Conservation (phyloP, 495 filamentous ascomycete genomes). For the Articulospora tetracladia region DNA sequence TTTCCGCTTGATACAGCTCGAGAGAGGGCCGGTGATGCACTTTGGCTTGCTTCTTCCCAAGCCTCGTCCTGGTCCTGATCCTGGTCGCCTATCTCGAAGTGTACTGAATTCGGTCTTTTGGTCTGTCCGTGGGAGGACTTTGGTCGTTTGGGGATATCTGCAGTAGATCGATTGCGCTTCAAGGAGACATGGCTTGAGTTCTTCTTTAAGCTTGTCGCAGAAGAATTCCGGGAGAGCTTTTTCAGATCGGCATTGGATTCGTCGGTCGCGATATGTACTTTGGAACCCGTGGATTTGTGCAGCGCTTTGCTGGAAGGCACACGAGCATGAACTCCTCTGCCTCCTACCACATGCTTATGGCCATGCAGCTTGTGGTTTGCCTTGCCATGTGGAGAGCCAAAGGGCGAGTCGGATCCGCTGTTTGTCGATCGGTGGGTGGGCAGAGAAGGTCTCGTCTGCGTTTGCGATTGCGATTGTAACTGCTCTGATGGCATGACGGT, state of each 20-base stretch:
- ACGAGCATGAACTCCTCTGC: conserved; percentile 17
- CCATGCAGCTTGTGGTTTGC: conserved; percentile 14
- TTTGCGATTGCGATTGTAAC: conserved; percentile 13
- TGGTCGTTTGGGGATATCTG: conserved; percentile 34
- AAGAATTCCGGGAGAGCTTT: conserved; percentile 32
- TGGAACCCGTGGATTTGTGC: conserved; percentile 19
- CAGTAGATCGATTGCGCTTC: conserved; percentile 26
- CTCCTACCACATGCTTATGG: conserved; percentile 26
- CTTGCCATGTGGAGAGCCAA: conserved; percentile 13
- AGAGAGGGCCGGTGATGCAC: conserved; percentile 50
- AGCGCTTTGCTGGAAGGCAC: conserved; percentile 22
- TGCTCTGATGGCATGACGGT: conserved; percentile 25
- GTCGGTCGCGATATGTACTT: conserved; percentile 17
- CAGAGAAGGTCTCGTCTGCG: conserved; percentile 9
- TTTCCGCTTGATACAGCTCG: conserved; percentile 36
- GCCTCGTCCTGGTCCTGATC: conserved; percentile 36
- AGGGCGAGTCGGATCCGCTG: conserved; percentile 23
- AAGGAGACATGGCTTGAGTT: conserved; percentile 45
- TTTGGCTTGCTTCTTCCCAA: conserved; percentile 53
- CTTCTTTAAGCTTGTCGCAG: conserved; percentile 38
- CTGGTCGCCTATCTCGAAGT: conserved; percentile 29
- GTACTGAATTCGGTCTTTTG: conserved; percentile 38
- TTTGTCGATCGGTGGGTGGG: conserved; percentile 15
- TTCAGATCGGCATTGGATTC: conserved; percentile 20
- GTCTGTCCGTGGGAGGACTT: conserved; percentile 40